Percentiles rank a stretch among this genome's conserved stretches.
phyloP scores from a whole-genome alignment of 495 filamentous ascomycete genomes.

The Chaetomium fimeti region DNA sequence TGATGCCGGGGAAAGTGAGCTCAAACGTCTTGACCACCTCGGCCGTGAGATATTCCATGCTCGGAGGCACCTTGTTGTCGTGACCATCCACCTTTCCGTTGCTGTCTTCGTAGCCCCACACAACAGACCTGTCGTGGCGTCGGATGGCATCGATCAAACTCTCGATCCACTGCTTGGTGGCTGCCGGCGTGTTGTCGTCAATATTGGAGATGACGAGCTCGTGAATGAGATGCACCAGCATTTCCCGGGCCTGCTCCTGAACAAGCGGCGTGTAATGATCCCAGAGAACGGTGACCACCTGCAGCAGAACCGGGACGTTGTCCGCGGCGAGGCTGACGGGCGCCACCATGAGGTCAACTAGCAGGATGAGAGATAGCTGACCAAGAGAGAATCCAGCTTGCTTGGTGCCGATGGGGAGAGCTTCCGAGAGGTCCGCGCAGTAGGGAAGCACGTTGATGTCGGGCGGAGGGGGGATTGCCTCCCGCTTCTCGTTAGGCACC shows the following conservation, averaged over 20 bases:
- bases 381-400: conserved; percentile 88
- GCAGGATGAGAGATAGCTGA: conserved; percentile 86
- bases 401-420: conserved; percentile 83
- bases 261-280: conserved; percentile 94
- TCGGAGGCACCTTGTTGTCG: conserved; percentile 75
- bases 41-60: conserved; percentile 79
- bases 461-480: conserved; percentile 66
- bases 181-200: conserved; percentile 64
- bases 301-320: conserved; percentile 78
- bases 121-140: conserved; percentile 75
- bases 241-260: conserved; percentile 93
- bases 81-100: conserved; percentile 71
- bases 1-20: conserved; percentile 78
- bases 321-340: conserved; percentile 75
- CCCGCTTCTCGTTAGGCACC: conserved; percentile 78
- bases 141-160: conserved; percentile 89
- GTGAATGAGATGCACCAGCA: conserved; percentile 97
- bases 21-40: conserved; percentile 83
- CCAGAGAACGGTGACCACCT: conserved; percentile 92
- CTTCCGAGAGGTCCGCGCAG: conserved; percentile 76
- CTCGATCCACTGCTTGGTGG: conserved; percentile 74
- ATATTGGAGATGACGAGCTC: conserved; percentile 91
- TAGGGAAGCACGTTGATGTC: conserved; percentile 79
- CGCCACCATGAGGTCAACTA: conserved; percentile 94
- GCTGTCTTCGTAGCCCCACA: conserved; percentile 93